Evolutionary conservation across 345 rosid genomes (phyloP).

Genomic region (Eucalyptus polyanthemos): DNA sequence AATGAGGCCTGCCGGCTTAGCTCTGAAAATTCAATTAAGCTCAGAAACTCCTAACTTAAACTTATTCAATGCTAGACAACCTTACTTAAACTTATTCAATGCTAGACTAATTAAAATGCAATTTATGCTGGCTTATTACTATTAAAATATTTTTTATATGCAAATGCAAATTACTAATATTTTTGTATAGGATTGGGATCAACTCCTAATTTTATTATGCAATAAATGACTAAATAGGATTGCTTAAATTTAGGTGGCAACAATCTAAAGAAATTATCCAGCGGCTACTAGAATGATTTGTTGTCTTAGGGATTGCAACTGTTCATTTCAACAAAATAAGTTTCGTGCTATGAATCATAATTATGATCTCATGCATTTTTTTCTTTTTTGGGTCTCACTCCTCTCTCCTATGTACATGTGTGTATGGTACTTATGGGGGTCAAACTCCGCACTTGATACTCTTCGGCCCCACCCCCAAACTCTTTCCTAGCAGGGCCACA

Average conservation of each 20-base stretch:
- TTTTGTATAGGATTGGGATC: neutral
- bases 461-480: too few species aligned
- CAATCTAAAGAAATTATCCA: neutral
- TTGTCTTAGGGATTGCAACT: neutral
- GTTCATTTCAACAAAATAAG: neutral
- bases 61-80: neutral
- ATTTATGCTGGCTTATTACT: neutral
- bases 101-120: neutral
- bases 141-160: neutral
- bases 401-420: too few species aligned
- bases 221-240: slow-evolving; percentile 40
- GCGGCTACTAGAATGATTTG: neutral
- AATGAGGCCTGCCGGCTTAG: neutral
- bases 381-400: too few species aligned
- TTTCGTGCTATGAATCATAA: neutral
- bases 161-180: neutral
- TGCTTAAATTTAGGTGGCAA: slow-evolving; percentile 28
- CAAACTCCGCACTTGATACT: too few species aligned
- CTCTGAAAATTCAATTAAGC: neutral
- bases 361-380: neutral
- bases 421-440: too few species aligned
- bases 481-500: too few species aligned
- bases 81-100: neutral
- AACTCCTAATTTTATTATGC: neutral
- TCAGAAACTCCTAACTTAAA: neutral